phyloP scores from a whole-genome alignment of 257 asterid genomes.

The Solanum appendiculatum region DNA sequence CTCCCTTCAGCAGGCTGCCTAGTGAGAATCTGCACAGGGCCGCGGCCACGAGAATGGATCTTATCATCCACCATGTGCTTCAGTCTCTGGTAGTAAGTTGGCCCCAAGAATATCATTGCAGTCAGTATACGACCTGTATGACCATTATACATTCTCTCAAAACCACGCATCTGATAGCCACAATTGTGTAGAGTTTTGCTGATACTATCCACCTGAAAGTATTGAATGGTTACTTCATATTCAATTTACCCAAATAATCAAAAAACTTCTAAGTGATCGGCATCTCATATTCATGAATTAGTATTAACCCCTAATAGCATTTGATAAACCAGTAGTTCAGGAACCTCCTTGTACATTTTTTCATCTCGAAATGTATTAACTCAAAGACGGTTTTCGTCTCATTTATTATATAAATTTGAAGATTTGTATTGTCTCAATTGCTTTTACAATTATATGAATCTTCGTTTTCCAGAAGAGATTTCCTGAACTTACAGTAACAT shows the following conservation, averaged over 20 bases:
- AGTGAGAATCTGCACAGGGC: constrained; percentile 23
- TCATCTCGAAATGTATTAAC: background rate
- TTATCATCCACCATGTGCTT: constrained; percentile 31
- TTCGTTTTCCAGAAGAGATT: background rate
- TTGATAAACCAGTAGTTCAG: background rate
- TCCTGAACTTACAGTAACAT: constrained; percentile 11
- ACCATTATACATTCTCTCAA: constrained; percentile 94
- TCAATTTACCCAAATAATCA: background rate
- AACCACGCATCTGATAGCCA: constrained; percentile 98
- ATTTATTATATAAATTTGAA: background rate
- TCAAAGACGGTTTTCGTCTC: background rate
- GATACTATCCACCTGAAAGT: constrained; percentile 57
- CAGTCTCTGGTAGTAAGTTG: constrained; percentile 18
- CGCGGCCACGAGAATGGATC: constrained; percentile 21
- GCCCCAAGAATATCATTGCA: constrained; percentile 62
- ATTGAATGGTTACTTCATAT: background rate
- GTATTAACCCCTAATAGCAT: background rate
- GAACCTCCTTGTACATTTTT: background rate
- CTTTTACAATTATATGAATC: background rate
- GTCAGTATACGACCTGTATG: constrained; percentile 84
- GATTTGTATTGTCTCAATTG: background rate
- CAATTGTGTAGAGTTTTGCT: constrained; percentile 90
- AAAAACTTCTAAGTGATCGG: background rate
- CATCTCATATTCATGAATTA: background rate
- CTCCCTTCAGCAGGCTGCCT: constrained; percentile 25